Percentiles rank a stretch among this genome's conserved stretches.
These are phyloP conservation scores for Entoloma clypeatum DNA, from an alignment of 1,284 basidiomycete genomes.

Conservation along the genomic window DNA sequence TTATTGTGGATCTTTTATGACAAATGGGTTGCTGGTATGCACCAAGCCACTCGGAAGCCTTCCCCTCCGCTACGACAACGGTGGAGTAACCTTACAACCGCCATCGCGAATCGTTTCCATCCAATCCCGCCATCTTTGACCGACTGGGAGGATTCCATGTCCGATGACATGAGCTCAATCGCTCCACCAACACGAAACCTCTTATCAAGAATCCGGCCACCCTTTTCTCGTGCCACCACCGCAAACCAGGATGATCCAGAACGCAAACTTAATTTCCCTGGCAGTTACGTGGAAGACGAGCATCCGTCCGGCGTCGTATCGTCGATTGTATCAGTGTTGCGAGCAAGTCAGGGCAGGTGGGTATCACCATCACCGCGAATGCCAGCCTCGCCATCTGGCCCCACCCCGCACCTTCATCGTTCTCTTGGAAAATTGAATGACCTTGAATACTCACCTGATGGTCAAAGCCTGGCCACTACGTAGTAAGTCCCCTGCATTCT, in stretches of 20 bases:
- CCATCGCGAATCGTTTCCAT: background rate
- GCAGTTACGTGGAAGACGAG: too few species aligned
- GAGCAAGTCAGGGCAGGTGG: too few species aligned
- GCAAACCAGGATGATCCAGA: too few species aligned
- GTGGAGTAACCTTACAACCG: background rate
- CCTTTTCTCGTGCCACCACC: too few species aligned
- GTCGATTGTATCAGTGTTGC: too few species aligned
- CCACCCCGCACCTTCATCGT: constrained; percentile 1
- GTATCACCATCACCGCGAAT: constrained; percentile 1
- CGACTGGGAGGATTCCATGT: too few species aligned
- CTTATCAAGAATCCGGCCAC: too few species aligned
- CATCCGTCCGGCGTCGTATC: too few species aligned
- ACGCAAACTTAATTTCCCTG: too few species aligned
- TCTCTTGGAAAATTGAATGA: constrained; percentile 14
- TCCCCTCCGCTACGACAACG: constrained; percentile 8
- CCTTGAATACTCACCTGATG: constrained; percentile 16
- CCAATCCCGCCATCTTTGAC: too few species aligned
- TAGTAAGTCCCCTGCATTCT: constrained; percentile 1
- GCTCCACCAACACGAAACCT: too few species aligned
- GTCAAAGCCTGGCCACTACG: constrained; percentile 11
- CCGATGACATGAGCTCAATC: too few species aligned
- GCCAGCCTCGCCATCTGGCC: background rate
- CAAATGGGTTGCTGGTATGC: constrained; percentile 16
- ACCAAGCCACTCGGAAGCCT: constrained; percentile 6
- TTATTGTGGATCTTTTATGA: constrained; percentile 16